phyloP scores from a whole-genome alignment of 1,139 yeast species.

The Taphrina betulina region DNA sequence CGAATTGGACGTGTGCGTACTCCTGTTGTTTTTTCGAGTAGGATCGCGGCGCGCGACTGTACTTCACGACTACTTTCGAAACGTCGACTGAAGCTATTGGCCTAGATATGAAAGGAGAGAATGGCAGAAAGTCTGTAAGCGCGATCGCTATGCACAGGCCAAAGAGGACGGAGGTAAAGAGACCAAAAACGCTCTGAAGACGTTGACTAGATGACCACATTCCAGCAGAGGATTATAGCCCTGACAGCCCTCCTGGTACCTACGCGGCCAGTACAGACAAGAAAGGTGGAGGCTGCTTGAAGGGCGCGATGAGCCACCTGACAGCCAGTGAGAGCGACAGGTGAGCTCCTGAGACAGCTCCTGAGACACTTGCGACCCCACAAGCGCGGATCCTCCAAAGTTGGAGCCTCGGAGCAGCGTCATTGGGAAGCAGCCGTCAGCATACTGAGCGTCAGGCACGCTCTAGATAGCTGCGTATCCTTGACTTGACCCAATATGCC shows the following conservation, averaged over 20 bases:
- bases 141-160: slow-evolving; percentile 19
- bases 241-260: not conserved
- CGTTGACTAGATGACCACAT: slow-evolving; percentile 28
- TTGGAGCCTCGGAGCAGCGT: too few relatives aligned
- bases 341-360: too few relatives aligned
- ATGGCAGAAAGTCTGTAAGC: slow-evolving; percentile 10
- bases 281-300: too few relatives aligned
- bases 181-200: slow-evolving; percentile 17
- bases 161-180: slow-evolving; percentile 31
- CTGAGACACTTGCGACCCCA: too few relatives aligned
- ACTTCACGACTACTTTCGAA: slow-evolving; percentile 48
- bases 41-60: slow-evolving; percentile 74
- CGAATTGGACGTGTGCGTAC: slow-evolving; percentile 69
- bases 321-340: not conserved
- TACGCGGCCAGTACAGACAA: not conserved
- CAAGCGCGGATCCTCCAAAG: too few relatives aligned
- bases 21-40: slow-evolving; percentile 71
- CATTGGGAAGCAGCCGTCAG: too few relatives aligned
- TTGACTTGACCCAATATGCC: too few relatives aligned
- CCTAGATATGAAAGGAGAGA: slow-evolving; percentile 5
- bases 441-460: too few relatives aligned
- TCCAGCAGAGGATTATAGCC: not conserved
- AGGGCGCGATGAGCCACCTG: too few relatives aligned
- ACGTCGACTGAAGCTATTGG: slow-evolving; percentile 14
- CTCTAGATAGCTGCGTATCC: too few relatives aligned